Evolutionary conservation across 2,329 filamentous ascomycete species (phyloP).

Genomic region (Paracorniculantispora psalliotae): DNA sequence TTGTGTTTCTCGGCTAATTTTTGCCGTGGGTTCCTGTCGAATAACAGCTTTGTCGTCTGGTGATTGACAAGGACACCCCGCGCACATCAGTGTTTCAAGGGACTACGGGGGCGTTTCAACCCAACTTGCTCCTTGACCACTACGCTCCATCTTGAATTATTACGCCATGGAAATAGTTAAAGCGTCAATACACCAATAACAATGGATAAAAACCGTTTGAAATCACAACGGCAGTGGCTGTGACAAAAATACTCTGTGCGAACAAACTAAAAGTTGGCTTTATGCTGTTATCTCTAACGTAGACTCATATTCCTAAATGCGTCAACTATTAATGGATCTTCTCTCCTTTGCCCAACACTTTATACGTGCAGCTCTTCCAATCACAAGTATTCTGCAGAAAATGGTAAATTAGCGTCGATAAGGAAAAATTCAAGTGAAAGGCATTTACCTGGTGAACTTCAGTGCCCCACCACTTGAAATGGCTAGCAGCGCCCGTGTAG

Average conservation of each 20-base stretch:
- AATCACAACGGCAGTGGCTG: too few relatives aligned
- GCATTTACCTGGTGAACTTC: constrained; percentile 18
- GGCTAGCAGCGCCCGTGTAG: constrained; percentile 24
- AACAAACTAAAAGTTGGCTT: not conserved
- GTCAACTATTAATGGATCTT: not conserved
- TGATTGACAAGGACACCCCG: not conserved
- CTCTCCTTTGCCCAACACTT: not conserved
- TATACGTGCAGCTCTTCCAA: constrained; percentile 21
- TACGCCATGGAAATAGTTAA: not conserved
- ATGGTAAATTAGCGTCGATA: not conserved
- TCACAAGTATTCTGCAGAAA: constrained; percentile 21
- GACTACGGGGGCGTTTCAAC: not conserved
- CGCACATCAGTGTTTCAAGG: constrained; percentile 6
- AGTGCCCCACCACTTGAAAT: constrained; percentile 29
- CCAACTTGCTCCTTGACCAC: not conserved
- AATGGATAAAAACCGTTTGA: not conserved
- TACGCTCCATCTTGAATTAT: not conserved
- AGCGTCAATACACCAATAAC: not conserved
- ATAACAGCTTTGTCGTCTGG: not conserved
- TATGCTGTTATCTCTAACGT: not conserved
- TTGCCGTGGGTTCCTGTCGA: too few relatives aligned
- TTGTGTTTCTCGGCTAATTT: not conserved
- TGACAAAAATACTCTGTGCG: not conserved
- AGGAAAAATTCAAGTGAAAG: too few relatives aligned
- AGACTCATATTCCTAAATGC: not conserved